Percentiles rank a stretch among this genome's conserved stretches.
phyloP scores from a whole-genome alignment of 768 basidiomycete genomes.

The Hericium erinaceus region DNA sequence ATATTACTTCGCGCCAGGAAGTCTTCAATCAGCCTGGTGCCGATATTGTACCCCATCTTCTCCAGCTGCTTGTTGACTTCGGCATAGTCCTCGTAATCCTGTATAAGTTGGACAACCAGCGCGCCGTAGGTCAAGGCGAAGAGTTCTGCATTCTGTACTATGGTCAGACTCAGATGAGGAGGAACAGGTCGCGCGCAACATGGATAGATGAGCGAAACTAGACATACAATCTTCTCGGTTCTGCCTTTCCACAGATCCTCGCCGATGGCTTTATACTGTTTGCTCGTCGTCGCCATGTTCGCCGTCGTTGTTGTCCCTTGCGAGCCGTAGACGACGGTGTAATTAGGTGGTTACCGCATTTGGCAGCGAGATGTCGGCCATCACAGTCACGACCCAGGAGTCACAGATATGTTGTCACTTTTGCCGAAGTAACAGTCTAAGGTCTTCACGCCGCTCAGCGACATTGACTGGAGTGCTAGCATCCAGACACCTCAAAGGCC shows the following conservation, averaged over 20 bases:
- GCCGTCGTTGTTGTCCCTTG: background rate
- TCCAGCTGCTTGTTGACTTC: slow-evolving; percentile 96
- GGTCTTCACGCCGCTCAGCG: no score
- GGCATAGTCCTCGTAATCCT: slow-evolving; percentile 96
- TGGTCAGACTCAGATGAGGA: slow-evolving; percentile 16
- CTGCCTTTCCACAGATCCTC: slow-evolving; percentile 95
- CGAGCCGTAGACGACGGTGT: background rate
- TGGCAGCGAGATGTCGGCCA: background rate
- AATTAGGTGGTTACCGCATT: background rate
- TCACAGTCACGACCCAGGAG: no score
- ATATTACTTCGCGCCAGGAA: slow-evolving; percentile 90
- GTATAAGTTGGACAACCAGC: slow-evolving; percentile 94
- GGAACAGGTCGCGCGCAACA: background rate
- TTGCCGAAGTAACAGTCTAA: no score
- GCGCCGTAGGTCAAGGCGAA: slow-evolving; percentile 97
- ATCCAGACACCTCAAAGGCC: no score
- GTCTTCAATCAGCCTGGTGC: slow-evolving; percentile 92
- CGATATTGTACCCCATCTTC: slow-evolving; percentile 99
- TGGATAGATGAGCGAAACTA: background rate
- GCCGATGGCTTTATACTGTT: slow-evolving; percentile 81
- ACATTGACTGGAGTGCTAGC: no score
- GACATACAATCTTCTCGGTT: slow-evolving; percentile 81
- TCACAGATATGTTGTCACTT: no score
- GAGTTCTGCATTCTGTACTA: slow-evolving; percentile 83
- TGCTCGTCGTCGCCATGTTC: slow-evolving; percentile 62